These are phyloP conservation scores for Begonia peltatifolia DNA, from an alignment of 306 rosid genomes.

Conservation along the genomic window DNA sequence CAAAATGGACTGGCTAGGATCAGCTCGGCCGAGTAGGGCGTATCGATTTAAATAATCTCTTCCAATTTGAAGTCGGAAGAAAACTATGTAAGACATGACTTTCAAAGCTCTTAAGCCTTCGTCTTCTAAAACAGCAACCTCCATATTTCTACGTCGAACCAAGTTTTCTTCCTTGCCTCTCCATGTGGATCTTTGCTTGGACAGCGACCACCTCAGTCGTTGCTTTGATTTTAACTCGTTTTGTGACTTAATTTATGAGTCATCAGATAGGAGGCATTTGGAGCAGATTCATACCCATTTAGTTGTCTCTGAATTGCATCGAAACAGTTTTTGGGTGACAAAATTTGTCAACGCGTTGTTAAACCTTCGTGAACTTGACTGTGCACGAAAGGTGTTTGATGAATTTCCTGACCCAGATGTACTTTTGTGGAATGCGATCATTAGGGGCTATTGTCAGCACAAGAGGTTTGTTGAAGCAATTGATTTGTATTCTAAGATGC, in stretches of 20 bases:
- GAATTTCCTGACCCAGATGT: conserved; percentile 8
- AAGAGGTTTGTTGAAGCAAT: conserved; percentile 4
- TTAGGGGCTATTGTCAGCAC: conserved; percentile 7
- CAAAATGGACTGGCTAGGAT: no score
- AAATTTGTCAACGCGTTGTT: conserved; percentile 7
- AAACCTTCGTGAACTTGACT: conserved; percentile 7
- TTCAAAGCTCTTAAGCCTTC: no score
- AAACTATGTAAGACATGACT: no score
- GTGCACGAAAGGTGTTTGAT: conserved; percentile 5
- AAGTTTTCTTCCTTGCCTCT: not conserved
- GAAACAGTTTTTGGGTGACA: conserved; percentile 6
- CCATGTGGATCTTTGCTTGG: not conserved
- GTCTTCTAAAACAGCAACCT: not conserved
- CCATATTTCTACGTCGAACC: not conserved
- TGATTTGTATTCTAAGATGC: conserved; percentile 7
- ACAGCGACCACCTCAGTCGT: not conserved
- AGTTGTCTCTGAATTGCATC: conserved; percentile 8
- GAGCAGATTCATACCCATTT: conserved; percentile 10
- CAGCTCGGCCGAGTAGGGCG: no score
- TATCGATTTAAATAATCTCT: no score
- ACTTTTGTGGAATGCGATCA: conserved; percentile 10
- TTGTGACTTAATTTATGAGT: not conserved
- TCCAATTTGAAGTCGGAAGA: no score
- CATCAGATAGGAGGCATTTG: conserved; percentile 7
- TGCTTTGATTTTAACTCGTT: conserved; percentile 3